These are phyloP conservation scores for Blastobotrys arbuscula DNA, from an alignment of 1,139 yeast genomes.

Conservation along the genomic window DNA sequence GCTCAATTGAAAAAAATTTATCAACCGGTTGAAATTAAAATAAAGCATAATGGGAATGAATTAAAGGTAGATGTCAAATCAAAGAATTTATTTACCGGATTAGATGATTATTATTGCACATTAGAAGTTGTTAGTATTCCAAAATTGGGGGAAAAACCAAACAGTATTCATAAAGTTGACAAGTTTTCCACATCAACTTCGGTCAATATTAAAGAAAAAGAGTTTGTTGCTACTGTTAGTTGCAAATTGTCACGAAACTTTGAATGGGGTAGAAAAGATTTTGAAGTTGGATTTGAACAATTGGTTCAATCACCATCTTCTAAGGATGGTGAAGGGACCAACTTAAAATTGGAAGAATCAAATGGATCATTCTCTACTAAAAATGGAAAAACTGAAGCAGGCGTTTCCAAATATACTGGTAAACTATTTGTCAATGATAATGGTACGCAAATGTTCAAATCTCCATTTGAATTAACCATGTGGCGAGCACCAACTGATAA, in stretches of 20 bases:
- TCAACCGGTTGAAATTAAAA: conserved; percentile 28
- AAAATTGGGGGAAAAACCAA: not conserved
- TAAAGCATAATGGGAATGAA: not conserved
- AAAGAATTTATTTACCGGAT: conserved; percentile 11
- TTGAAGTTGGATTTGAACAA: conserved; percentile 33
- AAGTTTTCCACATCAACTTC: not conserved
- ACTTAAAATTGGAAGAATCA: not conserved
- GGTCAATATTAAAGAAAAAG: not conserved
- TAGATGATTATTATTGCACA: conserved; percentile 13
- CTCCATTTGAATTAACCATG: conserved; percentile 19
- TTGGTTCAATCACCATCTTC: not conserved
- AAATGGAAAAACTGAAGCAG: not conserved
- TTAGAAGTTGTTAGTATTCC: conserved; percentile 1
- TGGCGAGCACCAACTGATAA: conserved; percentile 38
- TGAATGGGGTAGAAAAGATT: conserved; percentile 26
- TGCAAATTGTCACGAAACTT: conserved; percentile 14
- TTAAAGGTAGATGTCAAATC: conserved; percentile 2
- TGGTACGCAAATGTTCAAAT: conserved; percentile 1
- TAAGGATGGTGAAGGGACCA: not conserved
- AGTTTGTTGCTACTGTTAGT: not conserved
- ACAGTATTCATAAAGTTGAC: not conserved
- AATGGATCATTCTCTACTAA: not conserved
- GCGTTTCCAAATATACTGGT: conserved; percentile 8
- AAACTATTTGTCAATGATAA: conserved; percentile 6
- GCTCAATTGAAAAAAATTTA: conserved; percentile 32